phyloP scores from a whole-genome alignment of 2,329 filamentous ascomycete species.

The Fusarium cyanostomum region DNA sequence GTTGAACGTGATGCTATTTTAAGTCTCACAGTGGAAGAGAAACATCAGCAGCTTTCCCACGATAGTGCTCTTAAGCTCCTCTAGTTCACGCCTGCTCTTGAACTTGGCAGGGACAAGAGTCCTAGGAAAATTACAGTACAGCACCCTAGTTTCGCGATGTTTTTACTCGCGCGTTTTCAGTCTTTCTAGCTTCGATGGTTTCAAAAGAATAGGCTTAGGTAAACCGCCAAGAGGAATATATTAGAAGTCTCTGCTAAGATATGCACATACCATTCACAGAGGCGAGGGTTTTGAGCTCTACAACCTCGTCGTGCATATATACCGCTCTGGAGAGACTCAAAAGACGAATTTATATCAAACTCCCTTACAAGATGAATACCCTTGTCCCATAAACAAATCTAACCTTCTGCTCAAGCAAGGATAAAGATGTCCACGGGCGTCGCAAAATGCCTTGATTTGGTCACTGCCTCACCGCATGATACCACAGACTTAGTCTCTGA shows the following conservation, averaged over 20 bases:
- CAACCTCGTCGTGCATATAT: conserved; percentile 51
- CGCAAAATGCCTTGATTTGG: conserved; percentile 55
- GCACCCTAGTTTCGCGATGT: conserved; percentile 50
- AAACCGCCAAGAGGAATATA: background rate
- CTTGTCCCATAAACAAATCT: conserved; percentile 55
- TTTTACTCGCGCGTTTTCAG: conserved; percentile 47
- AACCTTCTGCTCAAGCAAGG: conserved; percentile 54
- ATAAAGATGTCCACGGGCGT: conserved; percentile 58
- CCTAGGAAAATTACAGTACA: conserved; percentile 54
- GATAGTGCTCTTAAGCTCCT: conserved; percentile 50
- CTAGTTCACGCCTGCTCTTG: conserved; percentile 51
- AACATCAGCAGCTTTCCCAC: conserved; percentile 54
- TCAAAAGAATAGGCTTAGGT: no score
- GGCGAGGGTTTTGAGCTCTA: conserved; percentile 50
- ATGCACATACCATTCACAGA: conserved; percentile 49
- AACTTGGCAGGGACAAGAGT: conserved; percentile 55
- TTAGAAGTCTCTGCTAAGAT: background rate
- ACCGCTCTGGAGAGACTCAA: conserved; percentile 54
- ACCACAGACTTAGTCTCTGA: conserved; percentile 58
- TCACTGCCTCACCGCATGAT: conserved; percentile 54
- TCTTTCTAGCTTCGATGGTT: conserved; percentile 48
- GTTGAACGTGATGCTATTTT: no score
- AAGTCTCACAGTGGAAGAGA: no score
- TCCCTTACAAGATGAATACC: conserved; percentile 52
- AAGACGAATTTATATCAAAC: conserved; percentile 53